phyloP scores from a whole-genome alignment of 1,284 basidiomycete species.

The Boletus semigastroideus region DNA sequence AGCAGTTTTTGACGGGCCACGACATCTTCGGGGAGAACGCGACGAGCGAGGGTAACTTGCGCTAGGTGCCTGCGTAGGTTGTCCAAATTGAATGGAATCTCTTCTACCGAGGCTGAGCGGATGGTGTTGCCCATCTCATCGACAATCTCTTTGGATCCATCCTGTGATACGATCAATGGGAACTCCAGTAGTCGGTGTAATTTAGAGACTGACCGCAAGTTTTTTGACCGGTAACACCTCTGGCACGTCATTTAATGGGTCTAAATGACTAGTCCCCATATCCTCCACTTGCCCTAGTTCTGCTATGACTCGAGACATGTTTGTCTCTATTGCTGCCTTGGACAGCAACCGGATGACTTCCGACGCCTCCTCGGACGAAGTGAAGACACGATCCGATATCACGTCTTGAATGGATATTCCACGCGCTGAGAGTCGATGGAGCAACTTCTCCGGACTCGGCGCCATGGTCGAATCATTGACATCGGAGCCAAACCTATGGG shows the following conservation, averaged over 20 bases:
- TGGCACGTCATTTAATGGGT: constrained; percentile 53
- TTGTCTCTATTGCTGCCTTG: constrained; percentile 56
- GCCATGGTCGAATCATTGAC: constrained; percentile 12
- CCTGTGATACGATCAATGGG: constrained; percentile 8
- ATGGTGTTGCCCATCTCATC: constrained; percentile 25
- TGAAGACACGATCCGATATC: constrained; percentile 56
- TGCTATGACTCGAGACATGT: constrained; percentile 48
- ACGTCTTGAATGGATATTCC: constrained; percentile 53
- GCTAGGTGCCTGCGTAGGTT: constrained; percentile 68
- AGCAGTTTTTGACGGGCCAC: constrained; percentile 80
- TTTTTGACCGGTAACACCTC: constrained; percentile 54
- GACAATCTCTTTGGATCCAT: constrained; percentile 17
- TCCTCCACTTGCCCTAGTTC: constrained; percentile 57
- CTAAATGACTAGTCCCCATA: constrained; percentile 41
- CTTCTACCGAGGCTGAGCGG: constrained; percentile 28
- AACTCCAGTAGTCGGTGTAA: not conserved
- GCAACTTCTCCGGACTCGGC: constrained; percentile 35
- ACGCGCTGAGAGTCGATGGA: constrained; percentile 49
- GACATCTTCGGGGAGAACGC: constrained; percentile 62
- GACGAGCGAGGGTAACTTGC: constrained; percentile 59
- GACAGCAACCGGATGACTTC: constrained; percentile 58
- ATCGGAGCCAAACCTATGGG: constrained; percentile 41
- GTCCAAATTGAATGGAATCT: constrained; percentile 72
- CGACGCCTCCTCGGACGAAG: constrained; percentile 52
- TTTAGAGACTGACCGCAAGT: constrained; percentile 20